Base-by-base conservation (phyloP, 306 rosid genomes). In the Casuarina equisetifolia region DNA sequence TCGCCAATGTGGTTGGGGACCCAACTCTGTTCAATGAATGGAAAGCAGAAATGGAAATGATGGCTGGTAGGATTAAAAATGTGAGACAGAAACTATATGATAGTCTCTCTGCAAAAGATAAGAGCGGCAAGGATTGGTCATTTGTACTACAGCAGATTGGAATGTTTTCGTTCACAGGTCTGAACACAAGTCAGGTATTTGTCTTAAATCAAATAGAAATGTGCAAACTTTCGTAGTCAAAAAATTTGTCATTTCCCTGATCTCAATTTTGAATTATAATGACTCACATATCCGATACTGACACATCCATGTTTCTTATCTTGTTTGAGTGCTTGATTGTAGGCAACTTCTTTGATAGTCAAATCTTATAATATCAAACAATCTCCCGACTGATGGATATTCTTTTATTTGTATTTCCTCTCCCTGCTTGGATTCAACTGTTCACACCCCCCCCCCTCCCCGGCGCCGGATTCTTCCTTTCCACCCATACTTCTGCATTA, bases 11-110 rank as follows among this genome's bases (percentile, higher is more conserved):
- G 76, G 99, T 95, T 77, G 99, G 99, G 63, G 87, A 87, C 77
- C 96, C 94, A 36, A 13, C 55, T 36, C 99, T 95, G 68, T 95
- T 95, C 45, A 59, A 79, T 40, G 99, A 92, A 82, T 95, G 99
- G 99, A 92, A 84, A 88, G 92, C 89, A 51, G 99, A 95, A 84
- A 92, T 95, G 99, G 97, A 92, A 87, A 85, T 92, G 96, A 95
- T 95, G 99, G 99, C 99, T 6, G 99, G 99, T 82, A 92, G 99
- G 79, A 95, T 92, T 71, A 95, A 91, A 87, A 90, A 82, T 69
- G 99, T 95, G 57, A 88, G 99, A 57, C 92, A 95, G 86, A 81
- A 79, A 84, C 85, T 95, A 64, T 95, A 86, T 68, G 93, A 91
- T 74, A 87, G 84, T 72, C 89, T 92, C 77, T 72, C 86, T 50